These are phyloP conservation scores for Bonia amplexicaulis DNA, from an alignment of 176 grass and related monocot genomes.

Conservation along the genomic window DNA sequence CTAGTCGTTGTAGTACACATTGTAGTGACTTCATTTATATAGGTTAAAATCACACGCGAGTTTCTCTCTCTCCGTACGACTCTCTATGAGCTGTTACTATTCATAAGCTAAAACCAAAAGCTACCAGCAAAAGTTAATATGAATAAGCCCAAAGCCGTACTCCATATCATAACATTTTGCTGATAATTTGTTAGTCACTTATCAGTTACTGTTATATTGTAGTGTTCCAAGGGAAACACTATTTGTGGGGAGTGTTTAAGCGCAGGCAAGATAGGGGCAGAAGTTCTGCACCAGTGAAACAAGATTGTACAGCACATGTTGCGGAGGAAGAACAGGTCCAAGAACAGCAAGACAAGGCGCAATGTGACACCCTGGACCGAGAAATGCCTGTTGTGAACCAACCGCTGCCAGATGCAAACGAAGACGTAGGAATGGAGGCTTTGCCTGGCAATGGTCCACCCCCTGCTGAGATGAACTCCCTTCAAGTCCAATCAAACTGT, in stretches of 20 bases:
- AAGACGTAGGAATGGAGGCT: neutral
- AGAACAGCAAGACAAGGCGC: neutral
- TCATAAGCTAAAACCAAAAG: too few relatives aligned
- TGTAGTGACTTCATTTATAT: too few relatives aligned
- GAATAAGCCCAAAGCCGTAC: neutral
- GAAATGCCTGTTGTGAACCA: neutral
- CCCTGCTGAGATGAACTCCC: neutral
- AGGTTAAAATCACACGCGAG: too few relatives aligned
- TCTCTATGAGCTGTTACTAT: too few relatives aligned
- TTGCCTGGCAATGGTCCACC: neutral
- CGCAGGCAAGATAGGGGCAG: neutral
- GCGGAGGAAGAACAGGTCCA: neutral
- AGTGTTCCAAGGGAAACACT: conserved; percentile 46
- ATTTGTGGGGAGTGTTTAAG: conserved; percentile 51
- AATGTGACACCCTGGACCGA: neutral
- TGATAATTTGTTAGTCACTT: neutral
- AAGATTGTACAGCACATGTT: neutral
- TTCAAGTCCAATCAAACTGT: too few relatives aligned
- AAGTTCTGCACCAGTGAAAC: neutral
- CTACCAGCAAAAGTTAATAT: too few relatives aligned
- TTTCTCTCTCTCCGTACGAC: too few relatives aligned
- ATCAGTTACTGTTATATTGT: neutral
- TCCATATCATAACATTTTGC: neutral
- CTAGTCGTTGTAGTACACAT: too few relatives aligned
- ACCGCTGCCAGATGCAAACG: neutral